Percentiles rank a stretch among this genome's conserved stretches.
phyloP scores from a whole-genome alignment of 768 basidiomycete genomes.

The Lactarius trivialis region DNA sequence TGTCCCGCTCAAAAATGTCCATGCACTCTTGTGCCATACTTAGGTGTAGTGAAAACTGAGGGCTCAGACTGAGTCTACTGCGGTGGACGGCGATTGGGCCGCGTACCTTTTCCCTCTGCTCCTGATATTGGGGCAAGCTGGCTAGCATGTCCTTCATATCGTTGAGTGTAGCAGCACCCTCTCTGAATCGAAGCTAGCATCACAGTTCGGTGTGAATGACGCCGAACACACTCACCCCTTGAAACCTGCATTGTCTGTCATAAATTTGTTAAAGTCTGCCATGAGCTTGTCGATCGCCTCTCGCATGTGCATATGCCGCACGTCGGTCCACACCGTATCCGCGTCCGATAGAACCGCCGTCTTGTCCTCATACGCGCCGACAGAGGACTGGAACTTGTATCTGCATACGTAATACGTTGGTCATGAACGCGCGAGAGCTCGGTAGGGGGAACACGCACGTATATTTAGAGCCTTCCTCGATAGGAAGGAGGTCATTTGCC shows the following conservation, averaged over 20 bases:
- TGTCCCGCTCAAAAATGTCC: slow-evolving; percentile 84
- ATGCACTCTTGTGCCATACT: slow-evolving; percentile 99
- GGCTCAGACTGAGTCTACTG: background rate
- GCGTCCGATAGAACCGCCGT: slow-evolving; percentile 77
- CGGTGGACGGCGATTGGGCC: background rate
- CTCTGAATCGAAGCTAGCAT: slow-evolving; percentile 33
- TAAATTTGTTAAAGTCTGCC: slow-evolving; percentile 91
- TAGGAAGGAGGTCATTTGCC: slow-evolving; percentile 89
- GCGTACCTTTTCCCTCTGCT: slow-evolving; percentile 84
- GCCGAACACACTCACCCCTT: slow-evolving; percentile 63
- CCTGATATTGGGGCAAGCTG: slow-evolving; percentile 87
- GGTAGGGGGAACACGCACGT: slow-evolving; percentile 46
- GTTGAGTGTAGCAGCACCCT: slow-evolving; percentile 81
- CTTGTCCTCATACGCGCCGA: slow-evolving; percentile 84
- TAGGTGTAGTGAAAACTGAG: slow-evolving; percentile 89
- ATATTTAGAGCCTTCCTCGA: slow-evolving; percentile 82
- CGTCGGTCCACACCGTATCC: slow-evolving; percentile 86
- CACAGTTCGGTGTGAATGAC: background rate
- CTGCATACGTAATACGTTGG: slow-evolving; percentile 35
- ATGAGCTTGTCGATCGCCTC: slow-evolving; percentile 97
- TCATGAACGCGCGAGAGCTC: background rate
- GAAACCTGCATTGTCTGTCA: slow-evolving; percentile 92
- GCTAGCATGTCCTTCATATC: slow-evolving; percentile 99
- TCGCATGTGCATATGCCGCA: slow-evolving; percentile 97
- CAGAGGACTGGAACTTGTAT: slow-evolving; percentile 88